Percentiles rank a stretch among this genome's conserved stretches.
Conservation (phyloP, 2,329 filamentous ascomycete genomes). For the Periconia sp. region DNA sequence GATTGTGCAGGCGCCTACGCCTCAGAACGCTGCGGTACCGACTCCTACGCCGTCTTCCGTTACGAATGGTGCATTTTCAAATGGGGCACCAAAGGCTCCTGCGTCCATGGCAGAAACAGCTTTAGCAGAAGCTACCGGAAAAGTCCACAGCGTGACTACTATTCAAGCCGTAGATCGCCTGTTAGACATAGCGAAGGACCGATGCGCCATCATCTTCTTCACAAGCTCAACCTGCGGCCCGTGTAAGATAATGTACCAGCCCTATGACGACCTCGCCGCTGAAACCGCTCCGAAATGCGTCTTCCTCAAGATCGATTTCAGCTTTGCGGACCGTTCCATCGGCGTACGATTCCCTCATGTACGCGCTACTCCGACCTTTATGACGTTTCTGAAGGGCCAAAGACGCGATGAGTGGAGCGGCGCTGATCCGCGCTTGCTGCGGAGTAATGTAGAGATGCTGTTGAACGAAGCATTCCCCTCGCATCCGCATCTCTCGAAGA, state of each 20-base stretch:
- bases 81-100: slow-evolving; percentile 10
- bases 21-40: slow-evolving; percentile 26
- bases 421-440: slow-evolving; percentile 71
- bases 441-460: slow-evolving; percentile 74
- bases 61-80: slow-evolving; percentile 11
- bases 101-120: slow-evolving; percentile 13
- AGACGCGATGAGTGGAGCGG: slow-evolving; percentile 83
- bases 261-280: slow-evolving; percentile 79
- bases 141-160: slow-evolving; percentile 67
- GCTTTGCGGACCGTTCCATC: slow-evolving; percentile 68
- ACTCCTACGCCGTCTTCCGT: slow-evolving; percentile 14
- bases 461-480: slow-evolving; percentile 75
- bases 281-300: slow-evolving; percentile 71
- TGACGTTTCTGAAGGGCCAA: slow-evolving; percentile 78
- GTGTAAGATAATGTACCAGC: slow-evolving; percentile 81
- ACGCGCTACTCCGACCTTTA: slow-evolving; percentile 83
- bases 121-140: slow-evolving; percentile 43
- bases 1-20: slow-evolving; percentile 64
- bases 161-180: slow-evolving; percentile 66
- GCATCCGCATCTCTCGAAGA: slow-evolving; percentile 76
- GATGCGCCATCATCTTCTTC: slow-evolving; percentile 87
- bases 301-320: slow-evolving; percentile 85
- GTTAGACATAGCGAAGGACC: slow-evolving; percentile 64
- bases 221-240: slow-evolving; percentile 86
- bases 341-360: slow-evolving; percentile 64